Percentiles rank a stretch among this genome's conserved stretches.
These are phyloP conservation scores for Pezicula neosporulosa DNA, from an alignment of 2,329 filamentous ascomycete species.

Conservation along the genomic window DNA sequence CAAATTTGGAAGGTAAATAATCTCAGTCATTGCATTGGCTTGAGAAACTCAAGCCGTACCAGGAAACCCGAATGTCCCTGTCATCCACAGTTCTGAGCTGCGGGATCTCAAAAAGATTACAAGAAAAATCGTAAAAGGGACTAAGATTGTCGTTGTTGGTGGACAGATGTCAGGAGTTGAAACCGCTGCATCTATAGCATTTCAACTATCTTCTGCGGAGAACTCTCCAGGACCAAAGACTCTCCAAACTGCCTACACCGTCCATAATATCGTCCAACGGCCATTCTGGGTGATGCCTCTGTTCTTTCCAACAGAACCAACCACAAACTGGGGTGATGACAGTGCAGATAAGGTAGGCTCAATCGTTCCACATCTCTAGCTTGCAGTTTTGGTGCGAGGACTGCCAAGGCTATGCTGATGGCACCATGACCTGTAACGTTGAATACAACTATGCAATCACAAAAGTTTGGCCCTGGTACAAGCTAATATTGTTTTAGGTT, in stretches of 20 bases:
- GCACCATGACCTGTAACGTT: no score
- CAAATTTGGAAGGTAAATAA: no score
- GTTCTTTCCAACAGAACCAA: constrained; percentile 29
- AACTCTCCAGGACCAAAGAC: constrained; percentile 45
- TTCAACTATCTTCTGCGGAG: constrained; percentile 62
- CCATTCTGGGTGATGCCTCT: constrained; percentile 72
- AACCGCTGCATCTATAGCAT: constrained; percentile 68
- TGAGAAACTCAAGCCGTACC: constrained; percentile 11
- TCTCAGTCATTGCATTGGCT: no score
- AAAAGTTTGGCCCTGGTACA: no score
- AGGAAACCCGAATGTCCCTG: constrained; percentile 33
- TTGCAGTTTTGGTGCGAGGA: no score
- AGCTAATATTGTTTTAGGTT: constrained; percentile 8
- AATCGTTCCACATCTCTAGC: neutral
- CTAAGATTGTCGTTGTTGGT: constrained; percentile 71
- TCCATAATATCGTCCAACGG: constrained; percentile 67
- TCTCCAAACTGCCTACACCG: constrained; percentile 45
- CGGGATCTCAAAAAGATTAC: constrained; percentile 50
- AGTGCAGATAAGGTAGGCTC: constrained; percentile 32
- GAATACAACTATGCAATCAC: no score
- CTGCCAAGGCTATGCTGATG: no score
- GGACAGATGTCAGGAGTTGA: constrained; percentile 83
- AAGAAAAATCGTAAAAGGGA: constrained; percentile 31
- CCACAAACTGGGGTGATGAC: constrained; percentile 18
- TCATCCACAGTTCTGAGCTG: constrained; percentile 68